These are phyloP conservation scores for Heritiera fomes DNA, from an alignment of 345 rosid species.

Conservation along the genomic window DNA sequence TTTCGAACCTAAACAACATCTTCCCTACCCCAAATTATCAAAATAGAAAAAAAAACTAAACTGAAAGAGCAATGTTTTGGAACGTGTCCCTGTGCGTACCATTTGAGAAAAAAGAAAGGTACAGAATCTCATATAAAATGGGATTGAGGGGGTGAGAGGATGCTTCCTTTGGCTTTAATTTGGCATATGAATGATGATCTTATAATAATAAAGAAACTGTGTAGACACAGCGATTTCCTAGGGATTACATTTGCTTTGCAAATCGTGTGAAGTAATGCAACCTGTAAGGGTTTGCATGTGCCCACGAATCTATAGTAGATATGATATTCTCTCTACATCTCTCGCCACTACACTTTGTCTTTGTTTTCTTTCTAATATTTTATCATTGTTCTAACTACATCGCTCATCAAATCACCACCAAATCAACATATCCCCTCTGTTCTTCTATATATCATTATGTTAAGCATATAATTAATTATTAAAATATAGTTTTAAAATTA, in stretches of 20 bases:
- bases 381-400: conserved; percentile 25
- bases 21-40: too few species aligned
- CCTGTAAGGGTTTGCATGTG: conserved; percentile 45
- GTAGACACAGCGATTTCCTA: conserved; percentile 24
- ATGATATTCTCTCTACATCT: conserved; percentile 43
- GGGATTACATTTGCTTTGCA: conserved; percentile 32
- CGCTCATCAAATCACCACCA: conserved; percentile 52
- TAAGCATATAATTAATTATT: too few species aligned
- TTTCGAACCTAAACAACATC: too few species aligned
- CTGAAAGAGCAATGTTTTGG: conserved; percentile 1
- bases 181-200: too few species aligned
- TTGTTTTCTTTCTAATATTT: conserved; percentile 28
- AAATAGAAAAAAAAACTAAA: too few species aligned
- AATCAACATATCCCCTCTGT: conserved; percentile 43
- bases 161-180: not conserved
- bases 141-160: conserved; percentile 15
- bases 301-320: conserved; percentile 63
- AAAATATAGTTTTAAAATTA: not conserved
- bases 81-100: conserved; percentile 26
- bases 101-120: conserved; percentile 9
- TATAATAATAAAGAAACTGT: not conserved
- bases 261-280: conserved; percentile 37
- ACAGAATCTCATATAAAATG: conserved; percentile 26
- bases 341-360: conserved; percentile 63
- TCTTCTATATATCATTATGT: conserved; percentile 11